phyloP scores from a whole-genome alignment of 148 eudicot genomes.

The Chenopodium quinoa region DNA sequence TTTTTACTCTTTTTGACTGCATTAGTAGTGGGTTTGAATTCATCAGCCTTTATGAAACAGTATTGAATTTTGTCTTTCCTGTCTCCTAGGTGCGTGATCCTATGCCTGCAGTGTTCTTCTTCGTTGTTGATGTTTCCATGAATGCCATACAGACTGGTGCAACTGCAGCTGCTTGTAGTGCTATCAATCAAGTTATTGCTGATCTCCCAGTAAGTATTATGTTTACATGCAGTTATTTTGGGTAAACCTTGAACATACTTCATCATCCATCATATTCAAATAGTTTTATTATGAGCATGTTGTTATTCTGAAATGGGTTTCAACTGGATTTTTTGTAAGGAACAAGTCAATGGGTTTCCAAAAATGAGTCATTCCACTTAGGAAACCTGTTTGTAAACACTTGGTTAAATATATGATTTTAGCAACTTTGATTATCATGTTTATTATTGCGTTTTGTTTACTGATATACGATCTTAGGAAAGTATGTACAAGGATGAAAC shows the following conservation, averaged over 20 bases:
- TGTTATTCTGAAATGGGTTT: background rate
- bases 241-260: background rate
- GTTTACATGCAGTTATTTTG: background rate
- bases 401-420: background rate
- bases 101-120: constrained; percentile 96
- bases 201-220: constrained; percentile 87
- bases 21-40: background rate
- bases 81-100: constrained; percentile 82
- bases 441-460: background rate
- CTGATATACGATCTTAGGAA: background rate
- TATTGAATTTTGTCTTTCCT: background rate
- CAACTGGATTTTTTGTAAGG: background rate
- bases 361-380: background rate
- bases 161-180: constrained; percentile 96
- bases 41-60: background rate
- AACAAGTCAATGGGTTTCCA: too few species aligned
- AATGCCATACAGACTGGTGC: constrained; percentile 96
- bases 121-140: constrained; percentile 90
- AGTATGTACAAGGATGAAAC: background rate
- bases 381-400: background rate
- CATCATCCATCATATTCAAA: background rate
- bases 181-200: constrained; percentile 84
- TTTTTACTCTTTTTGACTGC: background rate
- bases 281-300: background rate
- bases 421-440: background rate